Percentiles rank a stretch among this genome's conserved stretches.
Conservation (phyloP, 495 filamentous ascomycete species). For the Pyronema omphalodes region DNA sequence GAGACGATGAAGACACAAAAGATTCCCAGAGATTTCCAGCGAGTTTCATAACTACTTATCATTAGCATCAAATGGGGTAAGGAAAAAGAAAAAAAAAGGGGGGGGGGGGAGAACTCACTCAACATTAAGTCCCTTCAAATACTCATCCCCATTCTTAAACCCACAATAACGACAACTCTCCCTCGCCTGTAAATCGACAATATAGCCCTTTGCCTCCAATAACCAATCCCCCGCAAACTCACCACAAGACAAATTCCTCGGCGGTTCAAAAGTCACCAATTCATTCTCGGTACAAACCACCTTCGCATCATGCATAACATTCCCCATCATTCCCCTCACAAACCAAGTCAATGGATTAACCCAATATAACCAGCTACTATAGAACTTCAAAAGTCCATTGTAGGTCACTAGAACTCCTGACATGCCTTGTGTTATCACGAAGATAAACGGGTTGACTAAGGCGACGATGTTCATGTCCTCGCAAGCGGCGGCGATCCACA, state of each 20-base stretch:
- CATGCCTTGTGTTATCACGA: constrained; percentile 19
- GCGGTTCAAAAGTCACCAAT: constrained; percentile 37
- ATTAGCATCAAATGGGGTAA: too few relatives aligned
- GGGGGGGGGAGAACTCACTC: constrained; percentile 8
- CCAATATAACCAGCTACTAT: constrained; percentile 46
- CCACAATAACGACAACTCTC: constrained; percentile 43
- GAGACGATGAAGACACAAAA: constrained; percentile 14
- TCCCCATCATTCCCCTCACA: constrained; percentile 36
- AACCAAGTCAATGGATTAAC: constrained; percentile 47
- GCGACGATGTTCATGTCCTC: constrained; percentile 20
- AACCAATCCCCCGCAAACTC: constrained; percentile 34
- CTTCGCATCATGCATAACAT: constrained; percentile 35
- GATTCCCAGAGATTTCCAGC: constrained; percentile 22
- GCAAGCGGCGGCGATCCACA: constrained; percentile 22
- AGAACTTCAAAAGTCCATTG: constrained; percentile 13
- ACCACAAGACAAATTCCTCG: constrained; percentile 33
- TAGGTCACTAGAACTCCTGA: constrained; percentile 21
- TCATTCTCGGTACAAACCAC: constrained; percentile 39
- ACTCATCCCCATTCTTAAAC: constrained; percentile 40
- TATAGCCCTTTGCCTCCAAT: constrained; percentile 33
- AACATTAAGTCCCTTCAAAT: constrained; percentile 26
- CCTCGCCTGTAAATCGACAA: constrained; percentile 27
- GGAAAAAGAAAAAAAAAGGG: background rate
- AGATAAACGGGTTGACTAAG: constrained; percentile 21
- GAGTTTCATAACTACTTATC: background rate